phyloP scores from a whole-genome alignment of 139 green algal species.

The Edaphochlamys debaryana region DNA sequence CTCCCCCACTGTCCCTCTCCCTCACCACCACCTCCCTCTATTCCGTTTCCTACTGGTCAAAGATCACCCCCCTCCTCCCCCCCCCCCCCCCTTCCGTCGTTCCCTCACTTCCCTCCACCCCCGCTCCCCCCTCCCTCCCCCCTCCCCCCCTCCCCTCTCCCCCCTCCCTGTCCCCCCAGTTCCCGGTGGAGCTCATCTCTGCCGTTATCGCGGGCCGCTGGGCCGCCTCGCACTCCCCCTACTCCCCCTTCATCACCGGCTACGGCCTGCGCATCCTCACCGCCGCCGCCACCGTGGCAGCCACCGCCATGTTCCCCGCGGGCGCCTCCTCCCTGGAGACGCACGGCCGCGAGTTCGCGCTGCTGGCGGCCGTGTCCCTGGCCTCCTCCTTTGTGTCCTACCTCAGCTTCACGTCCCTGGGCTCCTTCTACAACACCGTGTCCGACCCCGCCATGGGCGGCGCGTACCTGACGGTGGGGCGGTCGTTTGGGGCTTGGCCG shows the following conservation, averaged over 20 bases:
- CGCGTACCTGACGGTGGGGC: slow-evolving; percentile 93
- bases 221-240: slow-evolving; percentile 60
- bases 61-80: no score
- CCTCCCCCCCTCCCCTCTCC: background rate
- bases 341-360: slow-evolving; percentile 55
- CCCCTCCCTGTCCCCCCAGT: slow-evolving; percentile 43
- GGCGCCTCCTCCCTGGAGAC: slow-evolving; percentile 44
- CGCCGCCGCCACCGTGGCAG: slow-evolving; percentile 46
- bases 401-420: slow-evolving; percentile 91
- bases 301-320: slow-evolving; percentile 46
- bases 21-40: no score
- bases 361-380: slow-evolving; percentile 68
- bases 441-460: slow-evolving; percentile 82
- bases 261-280: slow-evolving; percentile 70
- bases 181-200: slow-evolving; percentile 85
- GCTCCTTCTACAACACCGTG: slow-evolving; percentile 86
- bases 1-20: no score
- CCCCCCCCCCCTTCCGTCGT: no score
- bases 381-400: slow-evolving; percentile 81
- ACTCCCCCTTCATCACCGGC: slow-evolving; percentile 77
- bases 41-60: no score
- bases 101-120: no score
- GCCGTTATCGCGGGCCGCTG: slow-evolving; percentile 85
- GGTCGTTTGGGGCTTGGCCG: no score
- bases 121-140: background rate